phyloP scores from a whole-genome alignment of 225 moss, liverwort and hornwort species.

The Physcomitrium patens region DNA sequence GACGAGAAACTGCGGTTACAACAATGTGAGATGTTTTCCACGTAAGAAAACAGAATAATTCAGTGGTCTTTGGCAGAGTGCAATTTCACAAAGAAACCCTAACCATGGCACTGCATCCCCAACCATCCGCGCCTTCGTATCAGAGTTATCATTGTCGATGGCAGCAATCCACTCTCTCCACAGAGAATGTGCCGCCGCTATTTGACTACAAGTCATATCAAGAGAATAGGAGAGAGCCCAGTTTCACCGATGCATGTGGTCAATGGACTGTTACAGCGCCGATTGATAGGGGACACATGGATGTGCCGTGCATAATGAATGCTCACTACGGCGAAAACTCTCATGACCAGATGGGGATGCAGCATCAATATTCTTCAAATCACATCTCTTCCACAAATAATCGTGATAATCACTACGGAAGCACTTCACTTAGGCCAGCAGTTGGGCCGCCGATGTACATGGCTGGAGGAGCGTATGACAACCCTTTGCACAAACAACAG shows the following conservation, averaged over 20 bases:
- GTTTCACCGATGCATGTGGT: conserved; percentile 25
- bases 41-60: background rate
- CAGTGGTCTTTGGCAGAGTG: background rate
- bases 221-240: conserved; percentile 44
- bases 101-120: conserved; percentile 36
- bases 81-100: background rate
- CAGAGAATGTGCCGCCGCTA: conserved; percentile 45
- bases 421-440: conserved; percentile 18
- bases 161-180: conserved; percentile 33
- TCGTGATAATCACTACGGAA: conserved; percentile 2
- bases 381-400: background rate
- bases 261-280: background rate
- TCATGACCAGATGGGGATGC: conserved; percentile 40
- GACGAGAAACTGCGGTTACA: conserved; percentile 18
- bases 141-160: conserved; percentile 36
- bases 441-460: conserved; percentile 40
- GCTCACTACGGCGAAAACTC: conserved; percentile 40
- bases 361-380: conserved; percentile 19
- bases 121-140: conserved; percentile 42
- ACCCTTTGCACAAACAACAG: conserved; percentile 25
- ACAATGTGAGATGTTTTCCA: background rate
- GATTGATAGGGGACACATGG: conserved; percentile 21
- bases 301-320: conserved; percentile 41
- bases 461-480: conserved; percentile 44
- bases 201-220: conserved; percentile 53